phyloP scores from a whole-genome alignment of 2,329 filamentous ascomycete genomes.

The Verticillium dahliae region DNA sequence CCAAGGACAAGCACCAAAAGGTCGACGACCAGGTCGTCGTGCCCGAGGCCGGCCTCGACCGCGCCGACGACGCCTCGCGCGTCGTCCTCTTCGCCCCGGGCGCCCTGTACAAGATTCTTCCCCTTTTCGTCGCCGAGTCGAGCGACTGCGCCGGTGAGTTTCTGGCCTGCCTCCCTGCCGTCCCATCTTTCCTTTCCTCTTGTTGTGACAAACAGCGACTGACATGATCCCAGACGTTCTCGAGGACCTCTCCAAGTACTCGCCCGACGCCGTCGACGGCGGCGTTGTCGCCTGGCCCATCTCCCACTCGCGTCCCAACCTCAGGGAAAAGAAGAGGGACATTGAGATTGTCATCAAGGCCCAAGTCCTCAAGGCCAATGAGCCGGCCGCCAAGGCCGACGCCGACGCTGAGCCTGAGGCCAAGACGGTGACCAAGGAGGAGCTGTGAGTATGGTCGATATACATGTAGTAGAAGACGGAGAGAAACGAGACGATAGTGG shows the following conservation, averaged over 20 bases:
- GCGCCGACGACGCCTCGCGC: constrained; percentile 15
- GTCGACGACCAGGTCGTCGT: constrained; percentile 27
- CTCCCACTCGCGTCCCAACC: constrained; percentile 19
- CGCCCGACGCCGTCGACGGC: constrained; percentile 16
- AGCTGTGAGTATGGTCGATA: not conserved
- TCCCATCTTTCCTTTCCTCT: not conserved
- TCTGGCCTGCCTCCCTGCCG: not conserved
- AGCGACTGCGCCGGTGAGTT: constrained; percentile 28
- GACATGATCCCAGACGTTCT: constrained; percentile 4
- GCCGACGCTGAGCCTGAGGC: not conserved
- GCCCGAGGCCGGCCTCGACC: constrained; percentile 16
- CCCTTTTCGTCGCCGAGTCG: constrained; percentile 31
- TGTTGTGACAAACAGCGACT: not conserved
- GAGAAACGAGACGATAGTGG: not conserved
- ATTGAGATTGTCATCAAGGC: constrained; percentile 24
- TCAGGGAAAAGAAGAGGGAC: constrained; percentile 15
- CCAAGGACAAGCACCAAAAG: constrained; percentile 27
- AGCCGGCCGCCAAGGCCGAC: not conserved
- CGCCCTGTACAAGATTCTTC: constrained; percentile 33
- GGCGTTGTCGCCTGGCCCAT: constrained; percentile 22
- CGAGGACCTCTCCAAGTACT: constrained; percentile 21
- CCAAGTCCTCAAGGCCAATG: constrained; percentile 15
- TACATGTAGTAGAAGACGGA: no score
- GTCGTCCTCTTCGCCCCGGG: constrained; percentile 36
- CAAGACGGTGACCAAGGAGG: not conserved